Conservation (phyloP, 345 rosid genomes). For the Ceriops zippeliana region DNA sequence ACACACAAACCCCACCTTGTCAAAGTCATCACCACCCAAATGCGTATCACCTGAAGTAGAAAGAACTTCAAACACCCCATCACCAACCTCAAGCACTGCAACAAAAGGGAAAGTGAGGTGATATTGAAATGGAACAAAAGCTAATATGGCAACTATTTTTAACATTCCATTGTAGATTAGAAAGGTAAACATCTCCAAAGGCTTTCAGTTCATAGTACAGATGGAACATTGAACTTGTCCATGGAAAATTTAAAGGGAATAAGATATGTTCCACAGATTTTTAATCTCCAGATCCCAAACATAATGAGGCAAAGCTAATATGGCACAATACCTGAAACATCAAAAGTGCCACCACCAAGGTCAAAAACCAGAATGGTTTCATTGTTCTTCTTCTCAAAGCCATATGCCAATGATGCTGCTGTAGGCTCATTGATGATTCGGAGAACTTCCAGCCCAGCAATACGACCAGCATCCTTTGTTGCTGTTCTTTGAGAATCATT, state of each 20-base stretch:
- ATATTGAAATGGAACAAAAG: not conserved
- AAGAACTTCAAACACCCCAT: conserved; percentile 95
- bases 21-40: conserved; percentile 98
- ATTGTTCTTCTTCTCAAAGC: conserved; percentile 88
- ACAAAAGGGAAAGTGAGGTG: not conserved
- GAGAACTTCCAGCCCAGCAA: conserved; percentile 42
- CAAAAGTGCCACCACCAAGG: conserved; percentile 99
- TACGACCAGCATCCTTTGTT: conserved; percentile 83
- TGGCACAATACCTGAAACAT: conserved; percentile 73
- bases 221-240: too few species aligned
- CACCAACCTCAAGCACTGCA: conserved; percentile 95
- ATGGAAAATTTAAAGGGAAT: too few species aligned
- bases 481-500: conserved; percentile 65
- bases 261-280: not conserved
- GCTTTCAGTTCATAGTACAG: too few species aligned
- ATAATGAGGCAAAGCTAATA: too few species aligned
- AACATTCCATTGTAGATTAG: too few species aligned
- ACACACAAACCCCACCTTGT: conserved; percentile 47
- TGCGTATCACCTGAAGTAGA: conserved; percentile 98
- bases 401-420: conserved; percentile 94
- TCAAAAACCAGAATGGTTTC: conserved; percentile 95
- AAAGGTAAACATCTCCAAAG: too few species aligned
- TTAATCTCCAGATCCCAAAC: not conserved
- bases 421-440: conserved; percentile 95
- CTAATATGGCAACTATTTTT: too few species aligned